Percentiles rank a stretch among this genome's conserved stretches.
Conservation (phyloP, 805 yeast species). For the Candida mattraensis region DNA sequence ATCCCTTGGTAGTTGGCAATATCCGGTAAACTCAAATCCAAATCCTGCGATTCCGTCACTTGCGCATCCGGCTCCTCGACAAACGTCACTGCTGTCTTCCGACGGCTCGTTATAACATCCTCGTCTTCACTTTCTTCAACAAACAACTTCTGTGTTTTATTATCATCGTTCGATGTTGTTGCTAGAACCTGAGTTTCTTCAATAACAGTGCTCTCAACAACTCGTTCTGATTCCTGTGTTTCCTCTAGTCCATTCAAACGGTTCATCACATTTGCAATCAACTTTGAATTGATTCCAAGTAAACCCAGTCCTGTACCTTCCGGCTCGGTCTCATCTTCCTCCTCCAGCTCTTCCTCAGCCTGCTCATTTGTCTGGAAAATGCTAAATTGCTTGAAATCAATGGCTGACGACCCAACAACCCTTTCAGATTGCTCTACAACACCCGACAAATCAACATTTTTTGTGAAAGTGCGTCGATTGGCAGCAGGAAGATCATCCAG, state of each 20-base stretch:
- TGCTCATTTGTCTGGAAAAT: constrained; percentile 4
- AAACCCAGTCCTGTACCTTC: constrained; percentile 9
- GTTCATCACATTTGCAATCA: constrained; percentile 17
- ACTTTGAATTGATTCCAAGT: constrained; percentile 16
- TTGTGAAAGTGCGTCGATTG: neutral
- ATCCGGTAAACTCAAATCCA: constrained; percentile 2
- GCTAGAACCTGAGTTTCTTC: too few relatives aligned
- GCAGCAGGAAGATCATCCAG: constrained; percentile 19
- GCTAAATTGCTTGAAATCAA: constrained; percentile 6
- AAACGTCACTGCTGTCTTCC: too few relatives aligned
- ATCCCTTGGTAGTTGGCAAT: constrained; percentile 22
- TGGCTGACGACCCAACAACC: too few relatives aligned
- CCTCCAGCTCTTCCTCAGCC: constrained; percentile 1
- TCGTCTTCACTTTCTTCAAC: neutral
- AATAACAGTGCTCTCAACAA: constrained; percentile 3
- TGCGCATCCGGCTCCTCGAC: constrained; percentile 3
- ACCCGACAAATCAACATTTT: too few relatives aligned
- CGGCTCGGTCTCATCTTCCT: constrained; percentile 3
- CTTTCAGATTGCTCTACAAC: too few relatives aligned
- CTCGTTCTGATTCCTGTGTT: constrained; percentile 4
- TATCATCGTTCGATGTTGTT: neutral
- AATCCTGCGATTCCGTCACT: constrained; percentile 4
- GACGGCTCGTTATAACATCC: neutral
- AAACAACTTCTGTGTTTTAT: neutral
- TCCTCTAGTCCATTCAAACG: constrained; percentile 15